Base-by-base conservation (phyloP, 1,284 basidiomycete species). In the Coniophora puteana region DNA sequence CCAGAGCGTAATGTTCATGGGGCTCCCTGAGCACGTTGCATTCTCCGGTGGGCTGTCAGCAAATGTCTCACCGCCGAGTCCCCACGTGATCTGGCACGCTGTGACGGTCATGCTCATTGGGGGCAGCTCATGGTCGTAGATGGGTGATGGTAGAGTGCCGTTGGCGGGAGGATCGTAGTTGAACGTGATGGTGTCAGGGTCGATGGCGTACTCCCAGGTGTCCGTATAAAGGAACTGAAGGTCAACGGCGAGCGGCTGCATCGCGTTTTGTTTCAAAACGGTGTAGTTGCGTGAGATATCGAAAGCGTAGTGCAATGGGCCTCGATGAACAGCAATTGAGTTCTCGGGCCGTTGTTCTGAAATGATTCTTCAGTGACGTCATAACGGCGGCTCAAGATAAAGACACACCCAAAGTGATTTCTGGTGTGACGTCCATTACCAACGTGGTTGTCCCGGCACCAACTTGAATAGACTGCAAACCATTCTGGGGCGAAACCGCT, bases 121-220 rank as follows among this genome's bases (percentile, higher is more conserved):
- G 17, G 76, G 71, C 38, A 68, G 59, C 8, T 73, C 74, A 17
- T 69, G 64, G 55, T 78, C 76, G 52, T 74, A 80, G 11, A 80
- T 57, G 0, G 76, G 76, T 10, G 72, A 73, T 12, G 76, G 75
- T 17, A 78, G 63, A 16, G 49, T 55, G 13, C 66, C 66, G 8
- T 62, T 59, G 5, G 63, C 30, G 11, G 68, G 66, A 6, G 65
- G 55, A n/a, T 53, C 58, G 26, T 64, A 62, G 44, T 59, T 53
- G 60, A 78, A 78, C 34, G 59, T 58, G 29, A 78, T 55, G n/a
- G 74, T 74, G 4, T 64, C 48, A 5, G 75, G 72, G 52, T 78
- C 75, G 47, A 79, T 77, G 17, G 76, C 76, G 51, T 71, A 77
- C 50, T 76, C 67, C 76, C 76, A 79, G 5, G 61, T 44, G 3